Evolutionary conservation across 176 grass and related monocot genomes (phyloP).

Genomic region (Avena sativa): DNA sequence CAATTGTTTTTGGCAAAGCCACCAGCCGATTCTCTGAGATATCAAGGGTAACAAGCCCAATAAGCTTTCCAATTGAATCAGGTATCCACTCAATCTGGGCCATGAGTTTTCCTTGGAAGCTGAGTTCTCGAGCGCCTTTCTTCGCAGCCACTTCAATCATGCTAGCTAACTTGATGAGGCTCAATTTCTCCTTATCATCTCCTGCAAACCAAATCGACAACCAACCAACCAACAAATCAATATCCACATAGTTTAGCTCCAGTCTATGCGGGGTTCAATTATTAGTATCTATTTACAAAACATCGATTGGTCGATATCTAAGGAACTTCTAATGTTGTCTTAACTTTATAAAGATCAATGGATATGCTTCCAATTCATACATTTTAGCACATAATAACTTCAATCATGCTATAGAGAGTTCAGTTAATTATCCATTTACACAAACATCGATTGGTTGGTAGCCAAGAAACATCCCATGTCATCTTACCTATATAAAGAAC

Average conservation of each 20-base stretch:
- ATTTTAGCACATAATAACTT: constrained; percentile 19
- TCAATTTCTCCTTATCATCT: constrained; percentile 64
- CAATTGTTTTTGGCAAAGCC: constrained; percentile 71
- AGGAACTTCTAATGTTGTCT: background rate
- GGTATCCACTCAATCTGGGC: constrained; percentile 94
- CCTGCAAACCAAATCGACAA: constrained; percentile 63
- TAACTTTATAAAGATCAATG: too few relatives aligned
- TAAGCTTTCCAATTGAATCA: constrained; percentile 94
- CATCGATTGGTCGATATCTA: background rate
- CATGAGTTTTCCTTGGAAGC: constrained; percentile 75
- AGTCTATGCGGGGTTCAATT: background rate
- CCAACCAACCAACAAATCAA: constrained; percentile 38
- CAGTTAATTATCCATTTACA: background rate
- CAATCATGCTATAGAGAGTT: too few relatives aligned
- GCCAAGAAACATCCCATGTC: background rate
- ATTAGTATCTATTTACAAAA: background rate
- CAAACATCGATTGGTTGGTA: background rate
- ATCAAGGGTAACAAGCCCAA: constrained; percentile 76
- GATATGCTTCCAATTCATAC: background rate
- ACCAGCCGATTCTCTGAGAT: constrained; percentile 79
- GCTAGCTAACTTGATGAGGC: constrained; percentile 86
- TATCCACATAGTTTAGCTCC: constrained; percentile 30
- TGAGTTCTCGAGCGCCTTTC: constrained; percentile 67
- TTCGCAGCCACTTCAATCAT: constrained; percentile 89
- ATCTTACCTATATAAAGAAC: background rate